Evolutionary conservation across 2,329 filamentous ascomycete species (phyloP), one percentile per base, ranked within the genome.

Genomic region (Mariannaea sp.): DNA sequence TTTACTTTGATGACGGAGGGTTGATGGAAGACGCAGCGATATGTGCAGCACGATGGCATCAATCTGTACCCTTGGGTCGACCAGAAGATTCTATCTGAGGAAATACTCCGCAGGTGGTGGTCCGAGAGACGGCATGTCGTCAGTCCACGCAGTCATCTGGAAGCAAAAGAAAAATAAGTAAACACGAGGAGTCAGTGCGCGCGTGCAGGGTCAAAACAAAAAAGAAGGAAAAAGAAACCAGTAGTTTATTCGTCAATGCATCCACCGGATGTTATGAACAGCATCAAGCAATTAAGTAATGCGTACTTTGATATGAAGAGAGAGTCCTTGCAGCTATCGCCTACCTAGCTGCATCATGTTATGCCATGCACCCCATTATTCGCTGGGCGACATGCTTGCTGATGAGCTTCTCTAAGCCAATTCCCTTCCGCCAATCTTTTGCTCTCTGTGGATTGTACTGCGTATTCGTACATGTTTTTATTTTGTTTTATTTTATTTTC

Each of bases 31-130:
- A 17, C 19, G 14, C 22, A 29, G 24, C 13, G 13, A 5, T 20
- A 16, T 29, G 9, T n/a, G n/a, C n/a, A n/a, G n/a, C 39, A 22
- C 17, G 24, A 19, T n/a, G 20, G 38, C 39, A 26, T 17, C 47
- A 49, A 43, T 43, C 39, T 14, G 29, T 30, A 33, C 33, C 17
- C 17, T 14, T 20, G 49, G 55, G 50, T 50, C 53, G 50, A 58
- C 58, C 20, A 58, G 49, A 54, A 50, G 26, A 29, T 53, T 61
- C 26, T 19, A 5, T n/a, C 17, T 52, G 29, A 12, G 29, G 9
- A 10, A 12, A 32, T 32, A n/a, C 29, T 32, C 29, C 24, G 16
- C 40, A 51, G 16, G 19, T 35, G 35, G 26, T 45, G 35, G 50
- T 19, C 38, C 27, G 39, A 43, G 29, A 52, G 52, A n/a, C 7